A percentile compares a stretch with the other conserved stretches of the same genome.
Evolutionary conservation across 208 protist genomes (phyloP).

Genomic region (Trypanosoma mega): DNA sequence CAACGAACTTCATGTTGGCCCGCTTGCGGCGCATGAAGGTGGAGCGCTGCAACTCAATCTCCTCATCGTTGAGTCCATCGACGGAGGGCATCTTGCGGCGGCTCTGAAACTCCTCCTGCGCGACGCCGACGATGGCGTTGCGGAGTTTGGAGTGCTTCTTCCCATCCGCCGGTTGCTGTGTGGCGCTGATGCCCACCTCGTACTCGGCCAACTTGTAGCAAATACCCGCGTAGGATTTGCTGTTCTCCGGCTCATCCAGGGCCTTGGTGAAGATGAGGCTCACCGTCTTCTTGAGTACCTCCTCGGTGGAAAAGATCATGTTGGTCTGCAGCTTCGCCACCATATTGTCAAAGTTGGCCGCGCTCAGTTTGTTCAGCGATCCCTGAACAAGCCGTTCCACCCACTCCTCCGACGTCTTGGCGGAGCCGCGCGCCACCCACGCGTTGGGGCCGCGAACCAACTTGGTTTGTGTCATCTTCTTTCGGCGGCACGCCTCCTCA

Average conservation of each 20-base stretch:
- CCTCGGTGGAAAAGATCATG: slow-evolving; percentile 60
- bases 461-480: slow-evolving; percentile 56
- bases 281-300: slow-evolving; percentile 61
- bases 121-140: slow-evolving; percentile 58
- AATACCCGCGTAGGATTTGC: slow-evolving; percentile 71
- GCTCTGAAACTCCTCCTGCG: slow-evolving; percentile 67
- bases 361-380: slow-evolving; percentile 83
- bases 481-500: slow-evolving; percentile 72
- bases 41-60: slow-evolving; percentile 52
- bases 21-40: slow-evolving; percentile 79
- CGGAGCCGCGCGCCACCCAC: slow-evolving; percentile 67
- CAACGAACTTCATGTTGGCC: slow-evolving; percentile 89
- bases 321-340: slow-evolving; percentile 56
- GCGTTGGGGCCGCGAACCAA: slow-evolving; percentile 82
- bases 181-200: slow-evolving; percentile 44
- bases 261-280: slow-evolving; percentile 82
- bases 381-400: slow-evolving; percentile 73
- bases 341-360: slow-evolving; percentile 68
- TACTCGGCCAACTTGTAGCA: slow-evolving; percentile 80
- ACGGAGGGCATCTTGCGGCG: slow-evolving; percentile 25
- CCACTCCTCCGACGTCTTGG: slow-evolving; percentile 79
- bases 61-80: slow-evolving; percentile 53
- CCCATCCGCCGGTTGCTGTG: slow-evolving; percentile 10
- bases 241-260: slow-evolving; percentile 84
- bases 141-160: slow-evolving; percentile 68